Evolutionary conservation across 345 rosid species (phyloP).

Genomic region (Cardiospermum halicacabum): DNA sequence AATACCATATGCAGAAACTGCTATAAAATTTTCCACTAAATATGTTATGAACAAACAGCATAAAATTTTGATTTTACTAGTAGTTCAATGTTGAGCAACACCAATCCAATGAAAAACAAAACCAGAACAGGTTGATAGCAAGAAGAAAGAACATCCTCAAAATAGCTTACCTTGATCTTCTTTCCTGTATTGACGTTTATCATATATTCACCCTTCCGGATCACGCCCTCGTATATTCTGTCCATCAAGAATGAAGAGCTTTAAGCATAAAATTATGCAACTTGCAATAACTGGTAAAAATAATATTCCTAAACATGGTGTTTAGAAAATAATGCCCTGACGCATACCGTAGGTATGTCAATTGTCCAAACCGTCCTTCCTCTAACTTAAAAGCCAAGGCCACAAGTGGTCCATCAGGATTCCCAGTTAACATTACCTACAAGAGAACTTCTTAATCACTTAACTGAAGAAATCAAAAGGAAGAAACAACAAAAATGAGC

Average conservation of each 20-base stretch:
- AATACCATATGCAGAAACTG: neutral
- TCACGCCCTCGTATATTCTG: slow-evolving; percentile 91
- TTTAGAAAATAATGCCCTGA: neutral
- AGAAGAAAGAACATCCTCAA: slow-evolving; percentile 5
- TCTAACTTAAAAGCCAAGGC: slow-evolving; percentile 97
- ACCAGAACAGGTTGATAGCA: neutral
- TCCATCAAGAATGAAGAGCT: slow-evolving; percentile 10
- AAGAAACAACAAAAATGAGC: neutral
- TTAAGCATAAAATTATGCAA: slow-evolving; percentile 21
- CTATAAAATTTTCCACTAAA: slow-evolving; percentile 6
- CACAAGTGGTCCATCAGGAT: slow-evolving; percentile 95
- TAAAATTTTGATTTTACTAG: neutral
- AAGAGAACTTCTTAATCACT: slow-evolving; percentile 15
- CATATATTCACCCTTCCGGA: slow-evolving; percentile 91
- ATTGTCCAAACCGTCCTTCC: slow-evolving; percentile 96
- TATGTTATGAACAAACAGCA: slow-evolving; percentile 2
- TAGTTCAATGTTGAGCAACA: neutral
- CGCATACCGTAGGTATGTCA: slow-evolving; percentile 76
- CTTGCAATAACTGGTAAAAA: neutral
- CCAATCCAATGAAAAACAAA: neutral
- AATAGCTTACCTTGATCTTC: slow-evolving; percentile 79
- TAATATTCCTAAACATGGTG: neutral
- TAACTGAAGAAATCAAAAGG: neutral
- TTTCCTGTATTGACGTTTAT: slow-evolving; percentile 89
- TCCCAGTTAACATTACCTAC: slow-evolving; percentile 71